These are phyloP conservation scores for Cladosporium sp. DNA, from an alignment of 2,329 filamentous ascomycete genomes.

Conservation along the genomic window DNA sequence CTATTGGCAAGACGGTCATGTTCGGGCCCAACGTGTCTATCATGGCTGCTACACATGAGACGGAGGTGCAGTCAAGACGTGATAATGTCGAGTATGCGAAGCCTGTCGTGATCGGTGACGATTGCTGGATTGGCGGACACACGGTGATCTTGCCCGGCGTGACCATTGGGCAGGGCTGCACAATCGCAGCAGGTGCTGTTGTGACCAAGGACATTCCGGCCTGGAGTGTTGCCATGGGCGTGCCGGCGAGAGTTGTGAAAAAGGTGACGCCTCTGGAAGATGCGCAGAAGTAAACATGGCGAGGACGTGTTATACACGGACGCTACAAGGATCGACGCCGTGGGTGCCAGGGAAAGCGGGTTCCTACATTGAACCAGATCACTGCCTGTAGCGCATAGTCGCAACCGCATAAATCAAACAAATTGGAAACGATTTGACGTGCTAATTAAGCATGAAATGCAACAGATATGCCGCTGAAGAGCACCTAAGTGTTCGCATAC, in stretches of 20 bases:
- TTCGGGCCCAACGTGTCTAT: slow-evolving; percentile 57
- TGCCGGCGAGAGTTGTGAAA: slow-evolving; percentile 28
- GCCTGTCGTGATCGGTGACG: slow-evolving; percentile 50
- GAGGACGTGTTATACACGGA: neutral
- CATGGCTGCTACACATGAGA: slow-evolving; percentile 56
- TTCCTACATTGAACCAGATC: neutral
- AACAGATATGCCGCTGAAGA: neutral
- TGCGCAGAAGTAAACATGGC: neutral
- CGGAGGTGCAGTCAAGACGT: slow-evolving; percentile 50
- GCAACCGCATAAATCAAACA: neutral
- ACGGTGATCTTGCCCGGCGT: slow-evolving; percentile 34
- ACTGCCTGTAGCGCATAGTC: neutral
- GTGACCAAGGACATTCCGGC: slow-evolving; percentile 30
- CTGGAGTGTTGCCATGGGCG: slow-evolving; percentile 33
- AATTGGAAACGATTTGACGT: neutral
- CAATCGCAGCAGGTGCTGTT: slow-evolving; percentile 29
- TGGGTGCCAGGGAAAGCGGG: neutral
- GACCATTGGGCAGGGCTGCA: slow-evolving; percentile 30
- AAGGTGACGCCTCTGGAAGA: slow-evolving; percentile 26
- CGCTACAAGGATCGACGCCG: neutral
- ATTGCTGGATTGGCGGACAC: slow-evolving; percentile 31
- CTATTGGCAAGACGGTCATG: slow-evolving; percentile 55
- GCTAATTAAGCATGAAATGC: neutral
- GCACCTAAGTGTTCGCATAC: neutral
- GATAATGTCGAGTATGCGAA: slow-evolving; percentile 54